A percentile compares a stretch with the other conserved stretches of the same genome.
Conservation (phyloP, 2,329 filamentous ascomycete genomes). For the Mariannaea sp. region DNA sequence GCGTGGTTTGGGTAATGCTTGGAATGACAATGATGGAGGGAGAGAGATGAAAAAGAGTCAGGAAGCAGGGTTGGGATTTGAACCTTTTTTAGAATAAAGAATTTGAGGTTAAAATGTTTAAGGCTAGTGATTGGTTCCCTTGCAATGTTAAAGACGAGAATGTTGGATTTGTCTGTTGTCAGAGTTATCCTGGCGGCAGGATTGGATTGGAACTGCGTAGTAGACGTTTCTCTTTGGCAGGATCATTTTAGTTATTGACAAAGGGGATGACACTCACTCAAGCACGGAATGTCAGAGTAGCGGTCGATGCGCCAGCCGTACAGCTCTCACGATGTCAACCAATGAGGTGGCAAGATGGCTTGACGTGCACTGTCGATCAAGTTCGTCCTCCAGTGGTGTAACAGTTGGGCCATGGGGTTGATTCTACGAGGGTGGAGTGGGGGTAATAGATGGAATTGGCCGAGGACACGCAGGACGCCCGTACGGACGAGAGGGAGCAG, state of each 20-base stretch:
- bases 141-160: too few relatives aligned
- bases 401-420: too few relatives aligned
- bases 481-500: conserved; percentile 12
- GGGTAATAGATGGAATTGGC: neutral
- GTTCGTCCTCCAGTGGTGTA: conserved; percentile 7
- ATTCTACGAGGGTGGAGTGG: neutral
- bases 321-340: conserved; percentile 9
- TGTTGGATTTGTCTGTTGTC: too few relatives aligned
- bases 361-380: conserved; percentile 30
- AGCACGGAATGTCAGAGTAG: too few relatives aligned
- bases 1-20: conserved; percentile 31
- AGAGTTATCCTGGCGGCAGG: too few relatives aligned
- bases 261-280: too few relatives aligned
- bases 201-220: too few relatives aligned
- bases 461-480: neutral
- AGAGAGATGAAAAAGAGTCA: conserved; percentile 22
- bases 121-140: neutral
- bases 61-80: conserved; percentile 1
- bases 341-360: conserved; percentile 19
- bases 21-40: conserved; percentile 30
- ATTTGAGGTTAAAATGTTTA: conserved; percentile 2
- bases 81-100: conserved; percentile 11
- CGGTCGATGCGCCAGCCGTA: conserved; percentile 14
- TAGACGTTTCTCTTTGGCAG: too few relatives aligned
- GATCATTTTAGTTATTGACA: too few relatives aligned